Conservation (phyloP, 1,139 yeast species). For the Hyphopichia pseudoburtonii region DNA sequence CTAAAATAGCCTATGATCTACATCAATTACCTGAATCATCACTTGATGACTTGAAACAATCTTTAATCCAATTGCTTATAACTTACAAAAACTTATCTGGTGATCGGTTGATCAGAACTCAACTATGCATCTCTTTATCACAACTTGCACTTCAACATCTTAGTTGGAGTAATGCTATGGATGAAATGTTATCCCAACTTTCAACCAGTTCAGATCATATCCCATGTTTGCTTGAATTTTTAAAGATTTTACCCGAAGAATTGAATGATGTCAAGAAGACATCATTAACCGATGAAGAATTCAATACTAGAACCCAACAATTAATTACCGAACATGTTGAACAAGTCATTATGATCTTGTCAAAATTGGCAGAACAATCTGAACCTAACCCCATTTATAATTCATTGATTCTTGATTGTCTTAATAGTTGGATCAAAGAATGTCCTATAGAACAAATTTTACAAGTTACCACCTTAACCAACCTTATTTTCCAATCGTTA, state of each 20-base stretch:
- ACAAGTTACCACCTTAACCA: constrained; percentile 60
- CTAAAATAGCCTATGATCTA: constrained; percentile 81
- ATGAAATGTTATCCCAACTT: constrained; percentile 60
- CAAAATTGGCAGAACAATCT: constrained; percentile 41
- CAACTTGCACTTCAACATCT: constrained; percentile 77
- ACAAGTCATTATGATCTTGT: constrained; percentile 62
- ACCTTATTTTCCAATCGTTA: constrained; percentile 69
- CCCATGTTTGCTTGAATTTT: constrained; percentile 60
- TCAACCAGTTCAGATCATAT: constrained; percentile 25
- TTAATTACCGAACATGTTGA: constrained; percentile 69
- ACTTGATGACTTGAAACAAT: constrained; percentile 56
- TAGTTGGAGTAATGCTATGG: constrained; percentile 70
- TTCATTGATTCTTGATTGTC: constrained; percentile 63
- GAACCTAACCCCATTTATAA: constrained; percentile 14
- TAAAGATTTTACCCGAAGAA: constrained; percentile 90
- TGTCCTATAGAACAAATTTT: constrained; percentile 69
- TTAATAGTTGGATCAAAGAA: constrained; percentile 89
- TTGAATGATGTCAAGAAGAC: constrained; percentile 74
- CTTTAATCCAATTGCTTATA: constrained; percentile 57
- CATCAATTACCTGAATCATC: constrained; percentile 61
- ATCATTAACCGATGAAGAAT: constrained; percentile 80
- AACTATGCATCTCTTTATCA: constrained; percentile 76
- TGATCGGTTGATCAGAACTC: constrained; percentile 67
- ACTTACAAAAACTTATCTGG: constrained; percentile 41
- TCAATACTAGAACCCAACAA: constrained; percentile 59